phyloP scores from a whole-genome alignment of 75 land plant genomes.

The Pinus tabuliformis region DNA sequence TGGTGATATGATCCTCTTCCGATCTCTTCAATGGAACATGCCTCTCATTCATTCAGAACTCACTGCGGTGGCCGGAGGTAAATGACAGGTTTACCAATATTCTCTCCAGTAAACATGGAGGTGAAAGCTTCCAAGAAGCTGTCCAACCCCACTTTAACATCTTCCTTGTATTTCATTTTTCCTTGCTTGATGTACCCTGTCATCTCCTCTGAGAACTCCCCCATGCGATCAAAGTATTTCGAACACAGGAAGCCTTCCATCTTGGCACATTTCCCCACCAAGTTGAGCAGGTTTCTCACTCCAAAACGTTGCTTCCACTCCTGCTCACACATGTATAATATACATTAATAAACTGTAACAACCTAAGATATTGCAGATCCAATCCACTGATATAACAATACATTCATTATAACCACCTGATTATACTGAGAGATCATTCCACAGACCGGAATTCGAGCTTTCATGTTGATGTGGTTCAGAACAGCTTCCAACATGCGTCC shows the following conservation, averaged over 20 bases:
- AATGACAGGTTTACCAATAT: neutral
- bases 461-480: conserved; percentile 32
- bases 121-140: conserved; percentile 31
- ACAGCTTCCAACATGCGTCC: conserved; percentile 50
- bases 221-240: conserved; percentile 14
- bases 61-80: neutral
- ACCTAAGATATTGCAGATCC: neutral
- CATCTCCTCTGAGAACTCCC: conserved; percentile 31
- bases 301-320: conserved; percentile 35
- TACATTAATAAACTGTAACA: neutral
- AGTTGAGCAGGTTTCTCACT: conserved; percentile 35
- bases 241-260: conserved; percentile 38
- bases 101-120: conserved; percentile 35
- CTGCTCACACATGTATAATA: conserved; percentile 11
- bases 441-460: conserved; percentile 31
- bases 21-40: no score
- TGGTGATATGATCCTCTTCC: no score
- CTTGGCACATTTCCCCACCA: conserved; percentile 29
- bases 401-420: conserved; percentile 13
- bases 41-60: no score
- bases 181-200: conserved; percentile 26
- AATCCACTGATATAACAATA: neutral
- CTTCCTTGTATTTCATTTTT: conserved; percentile 25
- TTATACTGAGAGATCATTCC: conserved; percentile 52
- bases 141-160: conserved; percentile 37